Evolutionary conservation across 495 filamentous ascomycete species (phyloP), one percentile per base, ranked within the genome.

Genomic region (Extremus antarcticus): DNA sequence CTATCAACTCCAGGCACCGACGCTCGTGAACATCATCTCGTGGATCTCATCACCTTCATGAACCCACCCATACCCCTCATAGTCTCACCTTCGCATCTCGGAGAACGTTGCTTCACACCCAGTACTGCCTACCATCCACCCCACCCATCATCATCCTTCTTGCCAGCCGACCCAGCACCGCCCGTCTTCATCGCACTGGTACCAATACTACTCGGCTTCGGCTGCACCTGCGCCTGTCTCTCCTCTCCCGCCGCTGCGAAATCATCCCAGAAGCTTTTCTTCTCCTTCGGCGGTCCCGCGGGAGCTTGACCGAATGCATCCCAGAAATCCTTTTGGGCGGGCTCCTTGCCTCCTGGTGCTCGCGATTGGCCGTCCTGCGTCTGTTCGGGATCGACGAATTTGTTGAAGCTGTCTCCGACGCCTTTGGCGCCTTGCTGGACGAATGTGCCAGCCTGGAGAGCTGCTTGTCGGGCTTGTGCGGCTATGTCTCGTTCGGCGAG

Each of bases 271-370:
- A 73, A 73, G 19, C 65, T 68, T 47, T 65, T 58, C 60, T 69
- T 70, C 25, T 71, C 69, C 48, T 52, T 54, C 19, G 64, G 47
- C 22, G 70, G 69, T 1, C 66, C 69, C 39, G 43, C 50, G 3
- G 68, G 61, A 15, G 59, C 56, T 19, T 43, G 51, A 13, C 70
- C 70, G 51, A 73, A 73, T 10, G 58, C 57, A 40, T 73, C 70
- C 70, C 70, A 73, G 70, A 98, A 98, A 39, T 87, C 86, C 59
- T 83, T 81, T 67, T 83, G 86, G 50, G 86, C 84, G 17, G 77
- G 78, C 55, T 16, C 29, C 22, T 20, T 25, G 11, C 53, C 40
- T 19, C 47, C 40, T 32, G 16, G 40, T 15, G 25, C 43, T 22
- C 38, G 21, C 22, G n/a, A 13, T 13, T 35, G 29, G 13, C 19